Base-by-base conservation (phyloP, 495 filamentous ascomycete genomes). In the Annulohypoxylon stygium region DNA sequence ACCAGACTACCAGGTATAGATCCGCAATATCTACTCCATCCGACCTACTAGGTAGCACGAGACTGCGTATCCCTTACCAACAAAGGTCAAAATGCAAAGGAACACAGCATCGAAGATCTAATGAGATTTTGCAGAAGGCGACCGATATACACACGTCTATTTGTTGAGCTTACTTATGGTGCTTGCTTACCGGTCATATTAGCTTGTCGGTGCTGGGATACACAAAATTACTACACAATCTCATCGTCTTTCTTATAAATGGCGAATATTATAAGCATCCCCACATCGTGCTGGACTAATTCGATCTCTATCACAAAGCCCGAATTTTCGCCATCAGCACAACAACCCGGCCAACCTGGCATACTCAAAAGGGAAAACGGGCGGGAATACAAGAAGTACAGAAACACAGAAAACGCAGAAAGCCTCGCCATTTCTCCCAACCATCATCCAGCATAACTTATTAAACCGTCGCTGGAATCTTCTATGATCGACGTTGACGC, bases 401-500 rank as follows among this genome's bases (percentile, higher is more conserved):
- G 58, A 51, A 70, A 55, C 18, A 59, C 62, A 58, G 57, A 34
- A 64, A 63, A 55, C 18, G 53, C 62, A 58, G 57, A 34, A 64
- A 63, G 41, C 57, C 72, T 75, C 67, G 51, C 60, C 51, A 63
- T 36, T 43, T 51, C 50, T 60, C 55, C 53, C 58, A 37, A 51
- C 58, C 39, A 63, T 51, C 50, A 66, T 33, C 30, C 43, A 39
- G 45, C n/a, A 59, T 51, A 67, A 30, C 30, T 30, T 30, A 30
- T 30, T 67, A 64, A 67, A 75, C 60, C 59, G 23, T 67, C 53
- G 60, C 72, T 75, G 53, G 72, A 75, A 75, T 67, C 67, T 71
- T 75, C 72, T 68, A 61, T 75, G 72, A 75, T 75, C 72, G 72
- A 67, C 72, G 53, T 75, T 69, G 63, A 75, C 67, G 50, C 72